phyloP scores from a whole-genome alignment of 2,329 filamentous ascomycete genomes.

The Elsinoe australis region DNA sequence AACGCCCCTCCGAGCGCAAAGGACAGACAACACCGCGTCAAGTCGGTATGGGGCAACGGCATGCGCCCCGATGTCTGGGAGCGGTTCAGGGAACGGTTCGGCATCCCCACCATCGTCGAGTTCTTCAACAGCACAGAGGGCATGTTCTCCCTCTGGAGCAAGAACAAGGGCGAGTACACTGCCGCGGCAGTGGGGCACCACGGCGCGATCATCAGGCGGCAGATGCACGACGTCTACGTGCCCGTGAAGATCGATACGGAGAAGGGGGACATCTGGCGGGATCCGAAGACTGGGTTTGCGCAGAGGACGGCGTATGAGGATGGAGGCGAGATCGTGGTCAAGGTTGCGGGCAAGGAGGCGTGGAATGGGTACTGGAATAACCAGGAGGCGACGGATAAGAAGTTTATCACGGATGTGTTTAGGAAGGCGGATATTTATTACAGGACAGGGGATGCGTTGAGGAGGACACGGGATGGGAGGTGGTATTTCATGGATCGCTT shows the following conservation, averaged over 20 bases:
- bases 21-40: constrained; percentile 52
- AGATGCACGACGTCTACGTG: constrained; percentile 49
- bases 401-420: constrained; percentile 42
- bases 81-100: constrained; percentile 56
- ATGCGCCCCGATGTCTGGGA: constrained; percentile 62
- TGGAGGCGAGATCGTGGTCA: constrained; percentile 70
- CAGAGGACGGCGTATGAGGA: constrained; percentile 54
- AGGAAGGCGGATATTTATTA: constrained; percentile 43
- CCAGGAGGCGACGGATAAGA: constrained; percentile 55
- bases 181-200: constrained; percentile 63
- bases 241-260: constrained; percentile 63
- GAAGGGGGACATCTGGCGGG: constrained; percentile 58
- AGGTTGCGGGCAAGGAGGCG: constrained; percentile 47
- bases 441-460: constrained; percentile 42
- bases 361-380: constrained; percentile 68
- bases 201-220: constrained; percentile 51
- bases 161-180: constrained; percentile 53
- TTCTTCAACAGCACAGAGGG: constrained; percentile 76
- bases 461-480: constrained; percentile 37
- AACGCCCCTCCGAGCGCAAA: constrained; percentile 57
- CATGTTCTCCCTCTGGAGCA: constrained; percentile 49
- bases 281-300: constrained; percentile 61
- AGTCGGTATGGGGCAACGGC: constrained; percentile 58
- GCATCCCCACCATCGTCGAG: constrained; percentile 56
- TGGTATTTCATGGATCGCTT: constrained; percentile 45